These are phyloP conservation scores for Penicilliopsis zonata DNA, from an alignment of 495 filamentous ascomycete species.

Conservation along the genomic window DNA sequence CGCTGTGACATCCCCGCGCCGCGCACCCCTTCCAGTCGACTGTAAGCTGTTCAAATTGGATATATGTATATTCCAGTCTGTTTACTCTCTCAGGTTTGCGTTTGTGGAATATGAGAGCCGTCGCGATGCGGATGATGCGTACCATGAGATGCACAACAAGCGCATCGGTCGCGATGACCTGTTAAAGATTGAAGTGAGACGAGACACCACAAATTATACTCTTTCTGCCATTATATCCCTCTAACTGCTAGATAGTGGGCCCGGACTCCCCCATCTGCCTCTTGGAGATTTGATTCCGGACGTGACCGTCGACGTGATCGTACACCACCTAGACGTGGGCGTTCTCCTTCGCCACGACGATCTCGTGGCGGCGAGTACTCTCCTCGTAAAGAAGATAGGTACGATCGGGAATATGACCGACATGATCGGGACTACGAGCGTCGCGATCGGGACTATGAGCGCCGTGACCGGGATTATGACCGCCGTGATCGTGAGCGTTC, in stretches of 20 bases:
- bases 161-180: slow-evolving; percentile 92
- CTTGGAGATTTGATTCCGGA: slow-evolving; percentile 93
- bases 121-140: slow-evolving; percentile 97
- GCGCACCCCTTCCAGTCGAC: slow-evolving; percentile 77
- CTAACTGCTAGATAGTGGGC: slow-evolving; percentile 60
- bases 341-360: slow-evolving; percentile 64
- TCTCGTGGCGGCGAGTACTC: slow-evolving; percentile 76
- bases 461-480: slow-evolving; percentile 55
- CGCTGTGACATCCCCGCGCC: slow-evolving; percentile 98
- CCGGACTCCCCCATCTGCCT: slow-evolving; percentile 93
- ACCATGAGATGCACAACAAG: slow-evolving; percentile 99
- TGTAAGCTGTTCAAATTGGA: slow-evolving; percentile 85
- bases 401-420: slow-evolving; percentile 58
- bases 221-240: slow-evolving; percentile 1
- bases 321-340: slow-evolving; percentile 69
- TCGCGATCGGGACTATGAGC: slow-evolving; percentile 64
- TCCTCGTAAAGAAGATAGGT: slow-evolving; percentile 82
- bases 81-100: slow-evolving; percentile 58
- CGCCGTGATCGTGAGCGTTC: slow-evolving; percentile 51
- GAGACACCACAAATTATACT: background rate
- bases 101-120: slow-evolving; percentile 99
- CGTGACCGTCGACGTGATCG: slow-evolving; percentile 63
- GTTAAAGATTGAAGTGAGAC: slow-evolving; percentile 88
- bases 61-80: background rate
- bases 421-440: slow-evolving; percentile 57